Base-by-base conservation (phyloP, 768 basidiomycete genomes). In the Mycena belliarum region DNA sequence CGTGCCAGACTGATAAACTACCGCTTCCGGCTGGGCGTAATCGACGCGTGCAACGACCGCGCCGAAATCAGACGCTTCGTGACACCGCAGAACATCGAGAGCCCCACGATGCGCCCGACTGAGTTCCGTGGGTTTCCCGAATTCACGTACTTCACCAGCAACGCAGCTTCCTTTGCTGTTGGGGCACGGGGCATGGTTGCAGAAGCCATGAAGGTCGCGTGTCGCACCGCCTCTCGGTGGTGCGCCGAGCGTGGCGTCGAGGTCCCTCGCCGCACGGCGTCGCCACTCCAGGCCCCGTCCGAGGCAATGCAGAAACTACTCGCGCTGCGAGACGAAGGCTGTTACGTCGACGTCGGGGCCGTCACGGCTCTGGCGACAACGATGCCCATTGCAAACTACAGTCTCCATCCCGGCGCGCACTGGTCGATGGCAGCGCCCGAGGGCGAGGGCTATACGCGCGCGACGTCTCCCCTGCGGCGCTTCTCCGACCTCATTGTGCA, bases 401-500 rank as follows among this genome's bases (percentile, higher is more conserved):
- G 77, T 0, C 68, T 87, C 40, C 74, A 78, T 42, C 86, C 91
- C 0, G 77, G 73, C 16, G 79, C 73, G 45, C 95, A 98, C 68
- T 86, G 77, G 77, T 68, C 70, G 6, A 70, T 98, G 65, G 93
- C 89, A 0, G 69, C 92, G n/a, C 76, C 77, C 4, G 80, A 82
- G 2, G 82, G 83, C 40, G 88, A 89, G 61, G 95, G 95, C 4
- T 99, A 99, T 69, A 73, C 80, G 18, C 83, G 91, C 21, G 85
- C 82, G 10, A 98, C 97, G 10, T 93, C 89, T 6, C 97, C 97
- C 0, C 74, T 99, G 42, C 82, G 97, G 40, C 85, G 97, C 42
- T 97, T 85, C 70, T 72, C 74, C 33, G 97, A 99, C 71, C 70
- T 97, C 54, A 70, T 95, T 14, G 74, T 76, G 11, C 97, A 98